phyloP scores from a whole-genome alignment of 495 filamentous ascomycete genomes.

The Podospora pseudopauciseta region DNA sequence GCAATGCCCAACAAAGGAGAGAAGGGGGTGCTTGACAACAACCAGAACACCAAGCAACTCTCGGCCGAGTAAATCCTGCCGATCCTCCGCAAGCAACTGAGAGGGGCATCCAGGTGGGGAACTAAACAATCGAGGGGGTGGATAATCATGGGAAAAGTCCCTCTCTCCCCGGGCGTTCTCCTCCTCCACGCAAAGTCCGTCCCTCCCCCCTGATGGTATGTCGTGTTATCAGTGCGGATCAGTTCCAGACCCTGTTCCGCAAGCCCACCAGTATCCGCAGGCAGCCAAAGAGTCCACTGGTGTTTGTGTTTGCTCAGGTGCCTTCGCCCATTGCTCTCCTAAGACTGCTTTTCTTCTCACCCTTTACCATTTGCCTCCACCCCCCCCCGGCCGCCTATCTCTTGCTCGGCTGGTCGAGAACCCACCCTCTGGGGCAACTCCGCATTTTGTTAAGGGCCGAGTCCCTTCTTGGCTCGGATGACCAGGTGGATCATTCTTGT shows the following conservation, averaged over 20 bases:
- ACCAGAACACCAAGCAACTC: constrained; percentile 6
- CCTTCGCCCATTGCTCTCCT: not conserved
- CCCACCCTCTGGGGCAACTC: not conserved
- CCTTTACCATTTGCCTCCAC: not conserved
- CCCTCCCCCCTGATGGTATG: not conserved
- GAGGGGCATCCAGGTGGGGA: not conserved
- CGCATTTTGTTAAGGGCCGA: not conserved
- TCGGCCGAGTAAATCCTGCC: constrained; percentile 15
- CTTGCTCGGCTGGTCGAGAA: not conserved
- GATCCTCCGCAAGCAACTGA: constrained; percentile 2
- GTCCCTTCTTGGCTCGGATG: not conserved
- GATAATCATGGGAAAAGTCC: not conserved
- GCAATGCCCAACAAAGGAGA: not conserved
- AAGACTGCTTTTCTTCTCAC: not conserved
- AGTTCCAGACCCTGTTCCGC: not conserved
- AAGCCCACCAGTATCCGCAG: not conserved
- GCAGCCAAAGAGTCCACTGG: not conserved
- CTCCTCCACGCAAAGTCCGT: not conserved
- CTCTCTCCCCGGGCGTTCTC: not conserved
- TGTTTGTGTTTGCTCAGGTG: not conserved
- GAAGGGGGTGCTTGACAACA: not conserved
- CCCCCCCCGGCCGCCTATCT: not conserved
- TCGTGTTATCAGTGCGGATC: not conserved
- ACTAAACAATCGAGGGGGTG: not conserved
- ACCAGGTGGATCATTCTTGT: constrained; percentile 2